Conservation (phyloP, 2,329 filamentous ascomycete species). For the Pyrenochaeta sp. region DNA sequence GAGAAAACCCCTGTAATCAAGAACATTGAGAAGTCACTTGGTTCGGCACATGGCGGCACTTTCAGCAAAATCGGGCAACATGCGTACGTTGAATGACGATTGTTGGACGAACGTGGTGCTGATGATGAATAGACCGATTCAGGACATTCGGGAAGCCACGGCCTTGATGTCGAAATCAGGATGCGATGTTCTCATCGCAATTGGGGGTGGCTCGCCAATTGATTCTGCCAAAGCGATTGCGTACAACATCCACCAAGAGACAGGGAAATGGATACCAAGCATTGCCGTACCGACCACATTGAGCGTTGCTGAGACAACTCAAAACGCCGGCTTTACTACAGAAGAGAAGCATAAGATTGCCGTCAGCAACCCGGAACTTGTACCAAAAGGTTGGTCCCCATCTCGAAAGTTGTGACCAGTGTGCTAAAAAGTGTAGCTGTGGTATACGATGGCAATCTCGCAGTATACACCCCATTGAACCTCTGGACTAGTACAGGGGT, state of each 20-base stretch:
- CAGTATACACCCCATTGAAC: slow-evolving; percentile 58
- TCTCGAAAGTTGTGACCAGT: not conserved
- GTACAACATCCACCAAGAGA: slow-evolving; percentile 48
- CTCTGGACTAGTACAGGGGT: slow-evolving; percentile 61
- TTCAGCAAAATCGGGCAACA: slow-evolving; percentile 64
- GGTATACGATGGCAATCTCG: slow-evolving; percentile 62
- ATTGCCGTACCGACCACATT: slow-evolving; percentile 50
- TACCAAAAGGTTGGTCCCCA: slow-evolving; percentile 40
- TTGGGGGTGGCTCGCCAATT: slow-evolving; percentile 61
- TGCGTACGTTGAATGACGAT: slow-evolving; percentile 50
- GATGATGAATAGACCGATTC: slow-evolving; percentile 36
- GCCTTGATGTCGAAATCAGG: slow-evolving; percentile 45
- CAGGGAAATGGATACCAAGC: slow-evolving; percentile 47
- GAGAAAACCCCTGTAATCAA: slow-evolving; percentile 63
- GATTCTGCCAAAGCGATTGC: slow-evolving; percentile 54
- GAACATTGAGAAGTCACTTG: slow-evolving; percentile 59
- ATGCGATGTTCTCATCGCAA: slow-evolving; percentile 44
- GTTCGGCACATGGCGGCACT: slow-evolving; percentile 59
- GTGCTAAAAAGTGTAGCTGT: slow-evolving; percentile 49
- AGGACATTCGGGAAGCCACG: slow-evolving; percentile 46
- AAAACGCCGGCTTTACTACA: slow-evolving; percentile 60
- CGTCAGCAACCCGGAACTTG: slow-evolving; percentile 55
- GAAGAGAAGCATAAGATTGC: slow-evolving; percentile 60
- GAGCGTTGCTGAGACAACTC: slow-evolving; percentile 63
- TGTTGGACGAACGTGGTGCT: slow-evolving; percentile 1